Conservation (phyloP, 2,329 filamentous ascomycete species). For the Hymenoscyphus fructigenus region DNA sequence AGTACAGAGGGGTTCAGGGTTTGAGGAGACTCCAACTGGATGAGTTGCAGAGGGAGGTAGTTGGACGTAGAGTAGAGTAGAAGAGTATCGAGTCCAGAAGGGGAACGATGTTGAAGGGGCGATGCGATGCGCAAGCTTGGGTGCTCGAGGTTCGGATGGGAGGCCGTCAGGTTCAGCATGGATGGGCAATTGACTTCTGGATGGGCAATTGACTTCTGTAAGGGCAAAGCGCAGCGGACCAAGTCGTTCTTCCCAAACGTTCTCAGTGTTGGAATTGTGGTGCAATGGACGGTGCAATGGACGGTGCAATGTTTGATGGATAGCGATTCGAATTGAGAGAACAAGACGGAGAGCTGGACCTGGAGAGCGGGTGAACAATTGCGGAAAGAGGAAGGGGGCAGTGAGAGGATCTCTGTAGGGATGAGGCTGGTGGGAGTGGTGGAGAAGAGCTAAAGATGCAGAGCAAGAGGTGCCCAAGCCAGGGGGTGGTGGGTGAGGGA, state of each 20-base stretch:
- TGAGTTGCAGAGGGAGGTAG: neutral
- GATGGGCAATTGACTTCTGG: neutral
- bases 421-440: neutral
- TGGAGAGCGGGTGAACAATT: too few species aligned
- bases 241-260: neutral
- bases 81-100: neutral
- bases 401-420: neutral
- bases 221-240: neutral
- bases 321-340: neutral
- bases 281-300: neutral
- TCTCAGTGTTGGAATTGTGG: neutral
- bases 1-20: neutral
- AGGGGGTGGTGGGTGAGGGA: neutral
- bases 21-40: neutral
- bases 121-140: neutral
- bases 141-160: neutral
- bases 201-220: neutral
- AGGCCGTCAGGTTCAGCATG: slow-evolving; percentile 1
- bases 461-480: neutral
- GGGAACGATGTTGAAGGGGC: neutral
- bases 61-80: neutral
- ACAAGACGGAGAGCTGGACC: neutral
- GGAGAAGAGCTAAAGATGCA: neutral
- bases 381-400: neutral
- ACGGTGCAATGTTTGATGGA: neutral